Base-by-base conservation (phyloP, 2,329 filamentous ascomycete species). In the Sporothrix dimorphospora region DNA sequence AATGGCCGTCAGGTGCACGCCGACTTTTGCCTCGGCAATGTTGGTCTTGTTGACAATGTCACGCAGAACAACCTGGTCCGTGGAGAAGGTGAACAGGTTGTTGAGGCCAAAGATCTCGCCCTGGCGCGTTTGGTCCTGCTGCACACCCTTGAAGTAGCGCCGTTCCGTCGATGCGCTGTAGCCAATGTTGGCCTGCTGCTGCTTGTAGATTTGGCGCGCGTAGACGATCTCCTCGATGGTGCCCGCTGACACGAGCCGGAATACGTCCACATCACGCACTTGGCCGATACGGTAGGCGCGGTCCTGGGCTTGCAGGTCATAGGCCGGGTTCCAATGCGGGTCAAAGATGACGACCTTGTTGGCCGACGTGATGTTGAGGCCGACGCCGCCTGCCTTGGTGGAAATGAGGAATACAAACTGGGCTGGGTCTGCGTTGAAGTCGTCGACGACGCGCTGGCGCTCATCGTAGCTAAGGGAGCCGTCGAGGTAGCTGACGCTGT, bases 1-100 rank as follows among this genome's bases (percentile, higher is more conserved):
- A 21, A 97, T 86, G 70, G 92, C 91, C n/a, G 91, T 86, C 40
- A 98, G 89, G 38, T 89, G 87, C 11, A 98, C 92, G 0, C 94
- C 95, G 0, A 92, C 94, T 78, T 91, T 93, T 55, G 93, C 93
- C 82, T 99, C 96, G 4, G 96, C 96, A 69, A 99, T 90, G 78
- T 99, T 99, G 38, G 96, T 98, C 81, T 98, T 97, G 84, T 98
- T 97, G 77, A 99, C 94, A 76, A 99, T 98, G 71, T 98, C 94
- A n/a, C 93, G 89, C 5, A 98, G 86, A 16, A 98, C 86, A 14
- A 97, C 88, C 73, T 92, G 92, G 75, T 94, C 89, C 65, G 89
- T 88, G 75, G 94, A 90, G 74, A 93, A 98, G 0, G 89, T 89
- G 77, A 99, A 94, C 14, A 99, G 86, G 76, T 99, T 99, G 27